Evolutionary conservation across 2,329 filamentous ascomycete genomes (phyloP), one percentile per base, ranked within the genome.

Genomic region (Colletotrichum sp.): DNA sequence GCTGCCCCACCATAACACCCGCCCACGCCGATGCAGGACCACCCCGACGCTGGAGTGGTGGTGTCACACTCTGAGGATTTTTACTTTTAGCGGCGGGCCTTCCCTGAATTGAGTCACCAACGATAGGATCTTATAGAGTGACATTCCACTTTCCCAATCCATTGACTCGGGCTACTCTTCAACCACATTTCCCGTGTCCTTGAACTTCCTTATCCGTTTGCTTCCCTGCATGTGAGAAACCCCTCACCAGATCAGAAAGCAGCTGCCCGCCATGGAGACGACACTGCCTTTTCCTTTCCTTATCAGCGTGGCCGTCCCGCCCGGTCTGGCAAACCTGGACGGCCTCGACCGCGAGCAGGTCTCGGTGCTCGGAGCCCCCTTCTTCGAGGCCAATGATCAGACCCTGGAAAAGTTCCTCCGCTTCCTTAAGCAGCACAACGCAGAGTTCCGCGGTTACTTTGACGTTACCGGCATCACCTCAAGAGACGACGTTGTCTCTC

Each of bases 381-480:
- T 93, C 84, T 86, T 93, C 78, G 86, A 90, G 71, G 90, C 88
- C 30, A 87, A 88, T 39, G 86, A 87, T 25, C 82, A 88, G 78
- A 83, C 88, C 27, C 87, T 89, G 64, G 86, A 87, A 19, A 86
- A 88, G 79, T 83, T 90, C 52, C 82, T 85, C 55, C 82, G 83
- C 34, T 89, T 91, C 77, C 84, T 93, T 69, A 83, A 84, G 34
- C 86, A 86, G 74, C 87, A 90, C 80, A 88, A 86, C 77, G 84
- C 87, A 72, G 88, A 89, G 39, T 89, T 90, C 78, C 87, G 90
- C 79, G 91, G 95, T 78, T 96, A 94, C 83, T 91, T 98, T 79
- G 95, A 98, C 80, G 95, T 93, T 67, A 93, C 94, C 6, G 86
- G 87, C 27, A 89, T 99, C 52, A 84, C 90, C 36, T 92, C 92